A percentile compares a stretch with the other conserved stretches of the same genome.
Conservation (phyloP, 2,329 filamentous ascomycete species). For the Colletotrichum scovillei region DNA sequence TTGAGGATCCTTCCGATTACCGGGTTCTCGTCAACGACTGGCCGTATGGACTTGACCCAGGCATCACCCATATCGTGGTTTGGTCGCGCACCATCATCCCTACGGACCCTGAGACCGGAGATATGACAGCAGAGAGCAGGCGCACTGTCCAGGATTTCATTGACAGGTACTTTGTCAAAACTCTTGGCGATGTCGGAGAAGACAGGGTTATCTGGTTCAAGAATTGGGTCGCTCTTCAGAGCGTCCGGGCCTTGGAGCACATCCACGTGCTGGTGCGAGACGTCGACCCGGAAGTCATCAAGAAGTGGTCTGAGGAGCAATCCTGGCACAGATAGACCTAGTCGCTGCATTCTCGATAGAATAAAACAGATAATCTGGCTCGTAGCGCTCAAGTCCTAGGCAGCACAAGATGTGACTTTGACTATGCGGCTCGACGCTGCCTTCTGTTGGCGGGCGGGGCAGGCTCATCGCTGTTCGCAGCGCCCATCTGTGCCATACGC, state of each 20-base stretch:
- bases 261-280: slow-evolving; percentile 80
- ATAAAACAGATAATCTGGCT: slow-evolving; percentile 2
- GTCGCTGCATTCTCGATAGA: slow-evolving; percentile 8
- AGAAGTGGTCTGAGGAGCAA: slow-evolving; percentile 64
- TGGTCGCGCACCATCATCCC: slow-evolving; percentile 89
- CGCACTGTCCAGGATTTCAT: slow-evolving; percentile 77
- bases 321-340: slow-evolving; percentile 47
- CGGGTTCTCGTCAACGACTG: slow-evolving; percentile 89
- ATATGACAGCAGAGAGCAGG: slow-evolving; percentile 77
- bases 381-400: background rate
- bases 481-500: slow-evolving; percentile 62
- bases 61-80: slow-evolving; percentile 85
- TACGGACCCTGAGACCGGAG: slow-evolving; percentile 76
- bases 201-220: slow-evolving; percentile 85
- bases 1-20: slow-evolving; percentile 67
- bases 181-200: slow-evolving; percentile 60
- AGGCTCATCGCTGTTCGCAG: slow-evolving; percentile 42
- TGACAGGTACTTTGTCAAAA: slow-evolving; percentile 72
- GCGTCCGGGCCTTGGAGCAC: slow-evolving; percentile 87
- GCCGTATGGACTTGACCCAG: slow-evolving; percentile 82
- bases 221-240: slow-evolving; percentile 92
- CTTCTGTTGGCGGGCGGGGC: slow-evolving; percentile 60
- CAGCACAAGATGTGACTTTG: background rate
- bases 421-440: slow-evolving; percentile 65
- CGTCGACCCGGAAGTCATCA: slow-evolving; percentile 61